Evolutionary conservation across 768 basidiomycete species (phyloP).

Genomic region (Dioszegia aurantiaca): DNA sequence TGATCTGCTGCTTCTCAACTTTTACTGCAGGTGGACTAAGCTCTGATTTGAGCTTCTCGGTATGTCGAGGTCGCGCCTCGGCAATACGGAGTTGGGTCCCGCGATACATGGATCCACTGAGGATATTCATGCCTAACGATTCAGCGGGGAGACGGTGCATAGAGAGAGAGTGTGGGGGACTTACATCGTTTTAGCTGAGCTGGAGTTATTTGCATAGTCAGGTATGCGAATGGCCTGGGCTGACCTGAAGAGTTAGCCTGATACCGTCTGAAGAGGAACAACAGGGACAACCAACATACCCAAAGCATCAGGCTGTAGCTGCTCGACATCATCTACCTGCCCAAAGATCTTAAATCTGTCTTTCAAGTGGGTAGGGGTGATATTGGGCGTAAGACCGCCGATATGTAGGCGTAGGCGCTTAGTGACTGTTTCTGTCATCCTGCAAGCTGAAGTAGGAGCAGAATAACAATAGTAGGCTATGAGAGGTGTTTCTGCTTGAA

Average conservation of each 20-base stretch:
- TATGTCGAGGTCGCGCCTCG: constrained; percentile 40
- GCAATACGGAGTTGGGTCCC: constrained; percentile 46
- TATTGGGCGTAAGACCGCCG: constrained; percentile 36
- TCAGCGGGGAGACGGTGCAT: not conserved
- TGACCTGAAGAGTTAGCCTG: constrained; percentile 22
- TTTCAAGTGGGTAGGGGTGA: constrained; percentile 40
- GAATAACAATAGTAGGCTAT: no score
- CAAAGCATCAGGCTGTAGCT: constrained; percentile 29
- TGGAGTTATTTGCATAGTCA: constrained; percentile 39
- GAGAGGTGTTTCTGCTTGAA: constrained; percentile 10
- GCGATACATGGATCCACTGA: constrained; percentile 48
- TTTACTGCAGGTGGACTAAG: constrained; percentile 16
- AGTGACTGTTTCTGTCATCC: constrained; percentile 19
- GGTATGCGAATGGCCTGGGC: constrained; percentile 39
- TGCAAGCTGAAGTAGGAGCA: not conserved
- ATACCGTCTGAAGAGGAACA: not conserved
- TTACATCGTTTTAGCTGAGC: constrained; percentile 41
- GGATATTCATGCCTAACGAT: constrained; percentile 41
- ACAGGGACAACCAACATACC: constrained; percentile 17
- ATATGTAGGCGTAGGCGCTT: constrained; percentile 42
- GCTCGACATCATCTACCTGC: constrained; percentile 30
- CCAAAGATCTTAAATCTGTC: constrained; percentile 45
- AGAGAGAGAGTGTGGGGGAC: not conserved
- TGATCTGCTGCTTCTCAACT: constrained; percentile 17
- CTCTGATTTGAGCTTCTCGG: constrained; percentile 20